Conservation (phyloP, 208 protist species). For the Leishmania amazonensis region DNA sequence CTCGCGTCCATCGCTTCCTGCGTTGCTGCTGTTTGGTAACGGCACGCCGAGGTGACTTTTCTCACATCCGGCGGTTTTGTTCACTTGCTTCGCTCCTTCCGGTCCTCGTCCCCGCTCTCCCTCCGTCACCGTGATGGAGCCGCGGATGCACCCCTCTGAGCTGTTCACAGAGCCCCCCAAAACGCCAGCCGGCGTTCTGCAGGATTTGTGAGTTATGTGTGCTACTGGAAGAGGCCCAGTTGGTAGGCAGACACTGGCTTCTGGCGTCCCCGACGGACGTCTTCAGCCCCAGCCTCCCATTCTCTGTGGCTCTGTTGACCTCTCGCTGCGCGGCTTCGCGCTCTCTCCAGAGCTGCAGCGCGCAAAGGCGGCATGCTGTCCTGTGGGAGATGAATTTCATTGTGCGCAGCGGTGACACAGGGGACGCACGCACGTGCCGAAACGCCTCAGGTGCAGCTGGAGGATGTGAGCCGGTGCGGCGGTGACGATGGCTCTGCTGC, state of each 20-base stretch:
- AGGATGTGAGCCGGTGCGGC: neutral
- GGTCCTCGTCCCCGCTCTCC: neutral
- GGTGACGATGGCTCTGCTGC: neutral
- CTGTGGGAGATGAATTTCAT: conserved; percentile 7
- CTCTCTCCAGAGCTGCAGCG: conserved; percentile 2
- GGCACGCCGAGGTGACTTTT: neutral
- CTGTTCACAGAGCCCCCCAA: neutral
- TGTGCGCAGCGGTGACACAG: conserved; percentile 6
- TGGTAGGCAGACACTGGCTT: conserved; percentile 41
- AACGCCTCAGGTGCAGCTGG: conserved; percentile 8
- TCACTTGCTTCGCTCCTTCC: no score
- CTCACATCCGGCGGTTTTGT: neutral
- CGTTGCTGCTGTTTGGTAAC: neutral
- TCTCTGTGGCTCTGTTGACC: conserved; percentile 9
- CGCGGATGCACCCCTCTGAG: conserved; percentile 9
- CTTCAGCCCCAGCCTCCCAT: conserved; percentile 41
- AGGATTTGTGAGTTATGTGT: neutral
- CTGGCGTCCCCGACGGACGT: conserved; percentile 12
- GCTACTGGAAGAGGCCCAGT: conserved; percentile 12
- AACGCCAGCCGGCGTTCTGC: neutral
- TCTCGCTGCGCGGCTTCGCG: conserved; percentile 15
- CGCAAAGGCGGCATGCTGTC: conserved; percentile 19
- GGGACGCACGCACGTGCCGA: conserved; percentile 8
- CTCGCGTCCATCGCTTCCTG: neutral
- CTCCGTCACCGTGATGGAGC: neutral